A percentile compares a stretch with the other conserved stretches of the same genome.
These are phyloP conservation scores for Hsuehochloa calcarea DNA, from an alignment of 176 grass and related monocot genomes.

Conservation along the genomic window DNA sequence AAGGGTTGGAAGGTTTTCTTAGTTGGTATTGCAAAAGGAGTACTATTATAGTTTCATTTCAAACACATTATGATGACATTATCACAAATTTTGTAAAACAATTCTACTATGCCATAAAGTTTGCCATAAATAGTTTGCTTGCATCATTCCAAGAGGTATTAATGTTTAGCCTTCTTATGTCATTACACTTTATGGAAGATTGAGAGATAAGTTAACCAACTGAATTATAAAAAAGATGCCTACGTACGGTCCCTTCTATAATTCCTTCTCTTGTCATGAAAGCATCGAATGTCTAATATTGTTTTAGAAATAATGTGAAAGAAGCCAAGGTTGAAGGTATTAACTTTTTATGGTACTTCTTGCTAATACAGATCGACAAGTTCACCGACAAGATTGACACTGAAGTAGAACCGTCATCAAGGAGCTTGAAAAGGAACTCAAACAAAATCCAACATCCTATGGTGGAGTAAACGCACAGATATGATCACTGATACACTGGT, in stretches of 20 bases:
- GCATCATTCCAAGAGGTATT: background rate
- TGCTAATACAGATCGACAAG: constrained; percentile 38
- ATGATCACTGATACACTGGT: background rate
- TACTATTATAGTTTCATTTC: background rate
- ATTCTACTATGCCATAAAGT: background rate
- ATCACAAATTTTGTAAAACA: background rate
- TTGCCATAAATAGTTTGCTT: background rate
- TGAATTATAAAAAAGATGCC: background rate
- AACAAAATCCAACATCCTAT: background rate
- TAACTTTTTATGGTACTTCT: background rate
- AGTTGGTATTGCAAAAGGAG: background rate
- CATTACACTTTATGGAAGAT: background rate
- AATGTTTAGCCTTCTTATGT: background rate
- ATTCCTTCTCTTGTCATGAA: background rate
- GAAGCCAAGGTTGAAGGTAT: background rate
- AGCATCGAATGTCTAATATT: background rate
- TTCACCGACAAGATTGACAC: constrained; percentile 42
- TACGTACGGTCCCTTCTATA: background rate
- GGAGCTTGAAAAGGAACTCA: constrained; percentile 48
- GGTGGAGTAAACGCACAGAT: background rate
- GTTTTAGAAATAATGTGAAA: background rate
- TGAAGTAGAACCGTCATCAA: constrained; percentile 48
- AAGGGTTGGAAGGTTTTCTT: background rate
- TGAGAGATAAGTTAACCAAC: background rate
- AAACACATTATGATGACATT: background rate